Conservation (phyloP, 768 basidiomycete genomes). For the Sutorius australiensis region DNA sequence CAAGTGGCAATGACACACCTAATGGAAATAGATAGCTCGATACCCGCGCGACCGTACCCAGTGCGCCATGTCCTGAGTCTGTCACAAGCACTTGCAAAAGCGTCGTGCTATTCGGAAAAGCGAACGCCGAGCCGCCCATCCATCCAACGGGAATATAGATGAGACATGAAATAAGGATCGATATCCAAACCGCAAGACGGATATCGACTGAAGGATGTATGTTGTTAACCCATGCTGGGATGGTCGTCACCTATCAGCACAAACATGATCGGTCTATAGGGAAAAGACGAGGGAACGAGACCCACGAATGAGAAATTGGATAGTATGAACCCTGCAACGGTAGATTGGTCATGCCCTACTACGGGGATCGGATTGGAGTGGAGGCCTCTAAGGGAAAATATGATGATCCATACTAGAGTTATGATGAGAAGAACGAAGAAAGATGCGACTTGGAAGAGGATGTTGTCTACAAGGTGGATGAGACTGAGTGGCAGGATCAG, state of each 20-base stretch:
- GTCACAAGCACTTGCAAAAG: conserved; percentile 18
- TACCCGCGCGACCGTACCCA: conserved; percentile 6
- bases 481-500: conserved; percentile 23
- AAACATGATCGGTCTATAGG: background rate
- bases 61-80: background rate
- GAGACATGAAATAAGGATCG: conserved; percentile 22
- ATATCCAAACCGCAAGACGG: conserved; percentile 19
- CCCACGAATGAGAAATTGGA: conserved; percentile 26
- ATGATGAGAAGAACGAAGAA: conserved; percentile 21
- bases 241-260: conserved; percentile 16
- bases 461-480: conserved; percentile 22
- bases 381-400: conserved; percentile 15
- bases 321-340: conserved; percentile 22
- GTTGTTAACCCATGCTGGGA: conserved; percentile 27
- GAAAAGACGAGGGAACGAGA: background rate
- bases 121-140: conserved; percentile 20
- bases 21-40: conserved; percentile 22
- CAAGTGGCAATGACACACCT: conserved; percentile 2
- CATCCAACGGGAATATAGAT: conserved; percentile 25
- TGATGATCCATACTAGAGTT: conserved; percentile 16
- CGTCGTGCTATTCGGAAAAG: conserved; percentile 4
- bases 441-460: conserved; percentile 23
- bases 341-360: conserved; percentile 18
- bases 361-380: conserved; percentile 5
- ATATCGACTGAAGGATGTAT: conserved; percentile 22